Percentiles rank a stretch among this genome's conserved stretches.
phyloP scores from a whole-genome alignment of 1,139 yeast genomes.

The Arxiozyma telluris region DNA sequence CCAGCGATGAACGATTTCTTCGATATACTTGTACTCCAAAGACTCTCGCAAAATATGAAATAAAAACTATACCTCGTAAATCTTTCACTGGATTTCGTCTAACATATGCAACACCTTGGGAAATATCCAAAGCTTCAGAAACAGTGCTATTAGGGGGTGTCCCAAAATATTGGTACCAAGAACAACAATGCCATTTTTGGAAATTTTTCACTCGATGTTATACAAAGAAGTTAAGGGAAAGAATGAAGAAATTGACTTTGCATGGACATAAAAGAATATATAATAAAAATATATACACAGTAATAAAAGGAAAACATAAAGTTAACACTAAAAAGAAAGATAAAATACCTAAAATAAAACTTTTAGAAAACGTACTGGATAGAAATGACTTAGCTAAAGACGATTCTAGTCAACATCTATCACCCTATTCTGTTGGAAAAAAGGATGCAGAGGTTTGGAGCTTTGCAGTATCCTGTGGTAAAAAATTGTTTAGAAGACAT shows the following conservation, averaged over 20 bases:
- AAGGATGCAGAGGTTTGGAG: neutral
- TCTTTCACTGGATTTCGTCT: slow-evolving; percentile 64
- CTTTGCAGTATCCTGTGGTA: no score
- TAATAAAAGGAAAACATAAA: neutral
- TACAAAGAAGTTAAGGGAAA: slow-evolving; percentile 18
- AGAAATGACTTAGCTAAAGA: neutral
- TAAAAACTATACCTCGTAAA: slow-evolving; percentile 27
- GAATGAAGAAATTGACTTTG: slow-evolving; percentile 8
- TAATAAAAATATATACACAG: neutral
- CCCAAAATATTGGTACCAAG: slow-evolving; percentile 54
- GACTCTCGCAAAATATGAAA: neutral
- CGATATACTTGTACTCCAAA: neutral
- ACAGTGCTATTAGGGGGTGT: slow-evolving; percentile 53
- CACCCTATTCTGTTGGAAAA: neutral
- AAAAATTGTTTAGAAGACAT: neutral
- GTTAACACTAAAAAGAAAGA: neutral
- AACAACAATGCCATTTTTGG: slow-evolving; percentile 24
- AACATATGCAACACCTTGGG: slow-evolving; percentile 42
- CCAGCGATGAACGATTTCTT: neutral
- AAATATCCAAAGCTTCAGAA: slow-evolving; percentile 38
- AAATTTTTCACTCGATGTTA: slow-evolving; percentile 19
- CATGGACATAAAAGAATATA: slow-evolving; percentile 12
- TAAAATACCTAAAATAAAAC: neutral
- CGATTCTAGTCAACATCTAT: neutral
- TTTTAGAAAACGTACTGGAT: no score